Evolutionary conservation across 306 rosid species (phyloP).

Genomic region (Trifolium repens): DNA sequence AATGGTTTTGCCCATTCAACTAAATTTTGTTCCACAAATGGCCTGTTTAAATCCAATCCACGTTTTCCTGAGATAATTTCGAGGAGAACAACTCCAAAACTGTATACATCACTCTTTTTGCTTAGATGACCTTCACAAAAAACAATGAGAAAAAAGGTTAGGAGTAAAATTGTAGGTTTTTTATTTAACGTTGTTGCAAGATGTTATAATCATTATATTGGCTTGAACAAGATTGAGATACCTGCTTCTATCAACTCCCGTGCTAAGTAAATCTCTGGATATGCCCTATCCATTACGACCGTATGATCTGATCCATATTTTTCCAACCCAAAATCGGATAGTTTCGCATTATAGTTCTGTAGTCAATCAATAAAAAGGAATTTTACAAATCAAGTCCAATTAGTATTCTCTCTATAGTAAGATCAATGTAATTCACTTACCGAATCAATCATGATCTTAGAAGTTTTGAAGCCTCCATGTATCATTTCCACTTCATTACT

Average conservation of each 20-base stretch:
- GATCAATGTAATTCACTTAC: constrained; percentile 49
- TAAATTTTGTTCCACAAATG: neutral
- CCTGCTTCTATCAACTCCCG: constrained; percentile 89
- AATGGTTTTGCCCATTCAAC: neutral
- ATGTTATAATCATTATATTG: no score
- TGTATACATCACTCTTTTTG: neutral
- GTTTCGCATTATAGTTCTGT: constrained; percentile 76
- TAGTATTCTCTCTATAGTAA: constrained; percentile 19
- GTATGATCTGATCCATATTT: constrained; percentile 76
- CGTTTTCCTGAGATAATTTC: neutral
- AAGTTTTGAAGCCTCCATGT: constrained; percentile 69
- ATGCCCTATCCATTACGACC: constrained; percentile 22
- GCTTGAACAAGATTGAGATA: constrained; percentile 41
- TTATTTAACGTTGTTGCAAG: no score
- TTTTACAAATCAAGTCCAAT: constrained; percentile 31
- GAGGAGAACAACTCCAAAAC: neutral
- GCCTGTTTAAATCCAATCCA: neutral
- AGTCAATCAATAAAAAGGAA: constrained; percentile 30
- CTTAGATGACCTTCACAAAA: neutral
- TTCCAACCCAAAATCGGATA: constrained; percentile 88
- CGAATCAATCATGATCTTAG: constrained; percentile 79
- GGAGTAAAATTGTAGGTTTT: neutral
- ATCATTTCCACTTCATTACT: constrained; percentile 56
- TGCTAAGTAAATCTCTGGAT: constrained; percentile 55
- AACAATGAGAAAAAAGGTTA: neutral